These are phyloP conservation scores for Xylaria castorea DNA, from an alignment of 495 filamentous ascomycete species.

Conservation along the genomic window DNA sequence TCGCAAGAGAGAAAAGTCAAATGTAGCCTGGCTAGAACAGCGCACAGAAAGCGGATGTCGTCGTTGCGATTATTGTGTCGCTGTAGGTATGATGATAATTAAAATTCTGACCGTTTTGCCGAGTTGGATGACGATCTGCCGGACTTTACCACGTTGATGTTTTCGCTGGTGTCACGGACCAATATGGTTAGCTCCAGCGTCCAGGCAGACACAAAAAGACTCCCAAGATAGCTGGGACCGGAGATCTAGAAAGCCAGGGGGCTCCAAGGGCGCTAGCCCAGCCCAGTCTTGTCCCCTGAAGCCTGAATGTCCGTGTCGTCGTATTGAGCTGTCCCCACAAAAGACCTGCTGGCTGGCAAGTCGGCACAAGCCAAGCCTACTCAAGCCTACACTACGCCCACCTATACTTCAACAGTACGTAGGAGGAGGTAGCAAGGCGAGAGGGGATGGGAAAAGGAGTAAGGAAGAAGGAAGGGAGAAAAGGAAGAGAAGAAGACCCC, in stretches of 20 bases:
- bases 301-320: not conserved
- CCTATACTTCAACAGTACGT: constrained; percentile 4
- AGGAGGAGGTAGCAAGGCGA: constrained; percentile 10
- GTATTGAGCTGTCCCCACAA: constrained; percentile 19
- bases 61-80: not conserved
- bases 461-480: not conserved
- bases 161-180: constrained; percentile 8
- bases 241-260: constrained; percentile 2
- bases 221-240: not conserved
- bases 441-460: constrained; percentile 6
- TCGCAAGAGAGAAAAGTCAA: not conserved
- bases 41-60: not conserved
- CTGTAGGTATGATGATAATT: not conserved
- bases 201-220: constrained; percentile 5
- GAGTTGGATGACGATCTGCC: constrained; percentile 23
- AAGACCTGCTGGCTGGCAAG: constrained; percentile 16
- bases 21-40: not conserved
- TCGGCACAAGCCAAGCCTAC: constrained; percentile 14
- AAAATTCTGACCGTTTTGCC: constrained; percentile 6
- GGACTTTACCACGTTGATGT: constrained; percentile 19
- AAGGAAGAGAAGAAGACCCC: not conserved
- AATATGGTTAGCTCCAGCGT: not conserved
- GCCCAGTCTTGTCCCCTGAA: constrained; percentile 3
- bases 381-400: constrained; percentile 15
- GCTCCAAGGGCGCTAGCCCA: constrained; percentile 20